Evolutionary conservation across 768 basidiomycete species (phyloP), one percentile per base, ranked within the genome.

Genomic region (Candolleomyces aberdarensis): DNA sequence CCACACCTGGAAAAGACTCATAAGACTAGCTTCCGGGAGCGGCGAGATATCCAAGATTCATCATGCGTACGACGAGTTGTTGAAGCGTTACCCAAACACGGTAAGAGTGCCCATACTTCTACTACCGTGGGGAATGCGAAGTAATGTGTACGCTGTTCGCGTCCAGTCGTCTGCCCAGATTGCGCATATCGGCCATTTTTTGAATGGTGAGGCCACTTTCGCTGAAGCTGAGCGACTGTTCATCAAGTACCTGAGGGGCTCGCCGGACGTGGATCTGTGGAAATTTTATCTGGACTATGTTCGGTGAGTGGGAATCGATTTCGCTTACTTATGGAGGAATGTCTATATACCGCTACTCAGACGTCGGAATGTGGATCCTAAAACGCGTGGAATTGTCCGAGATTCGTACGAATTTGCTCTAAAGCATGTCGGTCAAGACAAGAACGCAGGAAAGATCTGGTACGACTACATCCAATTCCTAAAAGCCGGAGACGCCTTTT

Each of bases 331-430:
- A 55, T 36, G 57, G 48, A 59, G 54, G 60, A 62, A 56, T 43
- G 53, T 56, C 56, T 47, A 59, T 58, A 48, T 57, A 39, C 63
- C 36, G 44, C 61, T 36, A 36, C 6, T 36, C 36, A 91, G 89
- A 70, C 87, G 88, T 65, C 78, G 88, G 54, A 92, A 91, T 62
- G 66, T 74, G n/a, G 83, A 82, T 29, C 84, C 89, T 0, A 73
- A 76, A 36, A 85, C 88, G 48, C 85, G 95, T 58, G 88, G 92
- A 44, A 85, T 83, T 17, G 85, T 98, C 63, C 84, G 86, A 46
- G 88, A 92, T 67, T 92, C 95, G 13, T 98, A 95, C 71, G 96
- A 98, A 71, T 97, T 93, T 68, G 95, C 95, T 0, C 80, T 98
- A 56, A 87, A 85, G 65, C 80, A 94, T 64, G 86, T 97, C 50